These are phyloP conservation scores for Diospyros kaki DNA, from an alignment of 148 eudicot species.

Conservation along the genomic window DNA sequence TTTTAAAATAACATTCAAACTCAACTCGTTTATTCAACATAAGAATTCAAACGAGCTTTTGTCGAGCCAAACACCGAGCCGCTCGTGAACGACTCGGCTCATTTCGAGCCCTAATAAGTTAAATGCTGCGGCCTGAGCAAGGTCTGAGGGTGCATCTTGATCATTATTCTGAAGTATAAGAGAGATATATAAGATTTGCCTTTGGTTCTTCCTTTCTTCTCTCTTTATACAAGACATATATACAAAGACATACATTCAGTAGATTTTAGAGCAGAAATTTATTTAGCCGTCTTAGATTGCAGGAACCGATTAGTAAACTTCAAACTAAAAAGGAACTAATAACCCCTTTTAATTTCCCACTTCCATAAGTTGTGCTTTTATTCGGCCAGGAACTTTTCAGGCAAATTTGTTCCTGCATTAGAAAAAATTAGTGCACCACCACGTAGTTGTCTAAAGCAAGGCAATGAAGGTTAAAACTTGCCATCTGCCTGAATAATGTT, in stretches of 20 bases:
- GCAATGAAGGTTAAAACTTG: conserved; percentile 9
- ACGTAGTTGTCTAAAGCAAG: neutral
- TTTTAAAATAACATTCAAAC: no score
- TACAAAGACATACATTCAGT: neutral
- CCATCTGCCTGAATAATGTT: conserved; percentile 7
- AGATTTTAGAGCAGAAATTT: neutral
- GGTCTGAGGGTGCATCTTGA: neutral
- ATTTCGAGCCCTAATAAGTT: neutral
- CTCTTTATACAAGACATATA: neutral
- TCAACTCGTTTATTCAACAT: no score
- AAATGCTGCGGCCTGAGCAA: neutral
- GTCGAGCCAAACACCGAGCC: neutral
- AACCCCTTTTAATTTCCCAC: neutral
- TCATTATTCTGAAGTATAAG: neutral
- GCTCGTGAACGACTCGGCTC: neutral
- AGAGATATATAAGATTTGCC: neutral
- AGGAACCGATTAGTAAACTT: neutral
- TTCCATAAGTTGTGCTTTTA: neutral
- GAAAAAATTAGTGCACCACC: neutral
- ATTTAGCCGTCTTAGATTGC: neutral
- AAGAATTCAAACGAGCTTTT: neutral
- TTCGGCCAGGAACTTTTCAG: neutral
- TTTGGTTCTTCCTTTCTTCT: neutral
- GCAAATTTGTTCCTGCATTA: conserved; percentile 1
- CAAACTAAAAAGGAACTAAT: neutral